Base-by-base conservation (phyloP, 23 red algal genomes). In the Gracilaria caudata region DNA sequence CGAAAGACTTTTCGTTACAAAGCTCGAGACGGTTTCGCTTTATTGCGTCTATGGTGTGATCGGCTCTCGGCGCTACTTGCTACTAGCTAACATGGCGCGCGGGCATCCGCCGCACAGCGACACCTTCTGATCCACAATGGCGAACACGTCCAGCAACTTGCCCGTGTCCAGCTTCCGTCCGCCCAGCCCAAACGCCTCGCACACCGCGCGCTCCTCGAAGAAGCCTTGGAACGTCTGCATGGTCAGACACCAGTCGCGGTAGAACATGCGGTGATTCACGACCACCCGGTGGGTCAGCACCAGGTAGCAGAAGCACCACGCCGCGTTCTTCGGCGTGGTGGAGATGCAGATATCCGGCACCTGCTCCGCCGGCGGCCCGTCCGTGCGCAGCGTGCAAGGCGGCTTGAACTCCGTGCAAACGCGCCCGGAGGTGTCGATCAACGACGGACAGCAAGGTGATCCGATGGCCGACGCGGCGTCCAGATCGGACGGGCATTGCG, bases 241-340 rank as follows among this genome's bases (percentile, higher is more conserved):
- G 70, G 7, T n/a, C 19, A 75, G 70, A 40, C 70, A 75, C 70
- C 70, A 75, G 3, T 75, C 70, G 20, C 70, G 37, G 70, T 46
- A 75, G 38, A 75, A 75, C 23, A 24, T 46, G 70, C 70, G 37
- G 0, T 75, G 39, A 0, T 10, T 33, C 37, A 75, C 70, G 6
- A 32, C 29, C 21, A 75, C 38, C 7, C 43, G 37, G 38, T 75
- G 13, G 8, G 70, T 75, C 3, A 75, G 40, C 20, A 49, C 23
- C 25, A 75, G 19, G 24, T 17, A 75, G 70, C 70, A 75, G 70
- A 75, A 75, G 70, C 70, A 75, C 70, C 70, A 75, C 8, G 70
- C 70, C 1, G 70, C 70, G 38, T 75, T 75, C 43, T 75, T 75
- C 2, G 70, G 70, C 20, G 37, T 75, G 5, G 70, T 75, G 6